Evolutionary conservation across 192 early-diverging fungal species (phyloP).

Genomic region (Glomus cerebriforme): DNA sequence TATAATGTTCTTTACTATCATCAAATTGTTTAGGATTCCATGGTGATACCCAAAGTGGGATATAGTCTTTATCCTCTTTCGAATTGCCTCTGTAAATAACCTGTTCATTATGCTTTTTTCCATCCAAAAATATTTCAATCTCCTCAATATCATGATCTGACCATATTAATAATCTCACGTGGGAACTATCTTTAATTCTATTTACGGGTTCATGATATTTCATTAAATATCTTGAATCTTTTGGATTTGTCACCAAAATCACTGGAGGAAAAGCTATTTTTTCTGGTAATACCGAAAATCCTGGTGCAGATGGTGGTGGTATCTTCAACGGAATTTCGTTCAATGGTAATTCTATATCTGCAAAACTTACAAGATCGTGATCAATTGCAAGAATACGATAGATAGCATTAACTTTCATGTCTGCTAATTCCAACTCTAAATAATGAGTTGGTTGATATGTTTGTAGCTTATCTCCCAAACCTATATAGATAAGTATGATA

Average conservation of each 20-base stretch:
- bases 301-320: conserved; percentile 30
- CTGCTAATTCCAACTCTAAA: conserved; percentile 85
- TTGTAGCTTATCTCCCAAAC: conserved; percentile 61
- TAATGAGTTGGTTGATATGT: conserved; percentile 66
- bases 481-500: conserved; percentile 23
- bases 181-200: conserved; percentile 60
- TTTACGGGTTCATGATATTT: conserved; percentile 70
- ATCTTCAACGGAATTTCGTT: conserved; percentile 55
- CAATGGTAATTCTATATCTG: conserved; percentile 69
- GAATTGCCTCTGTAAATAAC: conserved; percentile 52
- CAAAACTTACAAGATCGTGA: conserved; percentile 81
- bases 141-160: conserved; percentile 45
- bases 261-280: conserved; percentile 58
- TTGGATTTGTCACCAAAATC: conserved; percentile 85
- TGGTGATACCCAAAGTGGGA: conserved; percentile 72
- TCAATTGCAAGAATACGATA: conserved; percentile 87
- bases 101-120: conserved; percentile 41
- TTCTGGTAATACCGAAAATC: neutral
- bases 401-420: conserved; percentile 87
- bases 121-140: conserved; percentile 57
- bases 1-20: conserved; percentile 62
- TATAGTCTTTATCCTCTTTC: conserved; percentile 42
- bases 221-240: conserved; percentile 77
- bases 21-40: conserved; percentile 76
- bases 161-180: conserved; percentile 81